Base-by-base conservation (phyloP, 768 basidiomycete species). In the Mycena filopes region DNA sequence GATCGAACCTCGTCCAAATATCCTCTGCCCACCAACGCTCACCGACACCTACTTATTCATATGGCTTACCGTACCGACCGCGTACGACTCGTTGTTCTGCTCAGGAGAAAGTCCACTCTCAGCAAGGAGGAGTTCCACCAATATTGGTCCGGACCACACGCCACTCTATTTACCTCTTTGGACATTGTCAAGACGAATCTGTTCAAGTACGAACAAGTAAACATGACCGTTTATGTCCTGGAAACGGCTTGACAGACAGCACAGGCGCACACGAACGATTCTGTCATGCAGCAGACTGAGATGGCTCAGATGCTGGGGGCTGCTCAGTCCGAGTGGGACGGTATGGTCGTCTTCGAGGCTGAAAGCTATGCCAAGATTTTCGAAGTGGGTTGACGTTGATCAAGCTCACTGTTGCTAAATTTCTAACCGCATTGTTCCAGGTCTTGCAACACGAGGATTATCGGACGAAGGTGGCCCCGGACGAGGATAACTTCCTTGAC, bases 121-220 rank as follows among this genome's bases (percentile, higher is more conserved):
- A 76, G 76, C 7, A 65, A 70, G 55, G 76, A 78, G 46, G 74
- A 77, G 29, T 80, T 79, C 55, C 72, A 72, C 53, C 63, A 65
- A 16, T 76, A 79, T 60, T 80, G 78, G 78, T 61, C 73, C 15
- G 63, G 73, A 12, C 69, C 70, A 2, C 73, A 78, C 49, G 72
- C 71, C 5, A 61, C 70, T 36, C 55, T 74, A 36, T 77, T 79
- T 67, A 58, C 69, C 28, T 73, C 73, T 0, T 68, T 79, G 25
- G 69, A 73, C 4, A 71, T 79, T 26, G 76, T 72, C 26, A 75
- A 78, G 70, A 70, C 65, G 38, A 78, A 78, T 46, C 60, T 79
- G 53, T 69, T 78, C n/a, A 76, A 74, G 55, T 78, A 78, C 66
- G 76, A 80, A 49, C 79, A 78, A 71, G 67, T 67, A 36, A 49